phyloP scores from a whole-genome alignment of 129 eudicot species.

The Flaveria ramosissima region DNA sequence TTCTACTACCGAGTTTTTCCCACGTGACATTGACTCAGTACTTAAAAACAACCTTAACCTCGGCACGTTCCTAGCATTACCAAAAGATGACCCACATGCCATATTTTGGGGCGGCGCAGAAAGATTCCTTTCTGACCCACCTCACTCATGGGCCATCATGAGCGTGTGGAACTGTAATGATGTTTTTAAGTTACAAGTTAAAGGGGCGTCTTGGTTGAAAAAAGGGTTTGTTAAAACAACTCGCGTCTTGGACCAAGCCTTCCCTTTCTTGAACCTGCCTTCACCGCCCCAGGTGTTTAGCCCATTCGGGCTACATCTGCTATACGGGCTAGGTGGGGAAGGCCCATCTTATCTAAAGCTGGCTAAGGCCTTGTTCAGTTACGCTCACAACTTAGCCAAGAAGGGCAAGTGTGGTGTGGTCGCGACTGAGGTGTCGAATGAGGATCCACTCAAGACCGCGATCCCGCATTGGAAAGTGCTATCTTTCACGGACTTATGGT shows the following conservation, averaged over 20 bases:
- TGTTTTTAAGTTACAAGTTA: conserved; percentile 68
- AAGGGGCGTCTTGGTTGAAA: conserved; percentile 72
- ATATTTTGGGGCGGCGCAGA: conserved; percentile 55
- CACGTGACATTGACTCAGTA: conserved; percentile 80
- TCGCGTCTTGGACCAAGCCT: conserved; percentile 70
- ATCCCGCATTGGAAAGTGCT: conserved; percentile 89
- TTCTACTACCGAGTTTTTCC: conserved; percentile 91
- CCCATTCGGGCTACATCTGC: conserved; percentile 89
- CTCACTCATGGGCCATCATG: conserved; percentile 85
- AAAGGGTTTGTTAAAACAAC: conserved; percentile 61
- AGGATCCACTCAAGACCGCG: conserved; percentile 68
- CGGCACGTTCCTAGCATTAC: conserved; percentile 82
- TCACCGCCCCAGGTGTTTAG: conserved; percentile 78
- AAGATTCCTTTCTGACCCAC: conserved; percentile 53
- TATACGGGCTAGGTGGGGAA: conserved; percentile 90
- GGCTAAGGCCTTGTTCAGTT: conserved; percentile 57
- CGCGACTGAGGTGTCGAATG: conserved; percentile 80
- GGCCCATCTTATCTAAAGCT: conserved; percentile 64
- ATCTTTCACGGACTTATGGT: conserved; percentile 89
- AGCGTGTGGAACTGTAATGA: conserved; percentile 92
- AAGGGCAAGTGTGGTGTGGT: conserved; percentile 78
- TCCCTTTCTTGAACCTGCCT: conserved; percentile 74
- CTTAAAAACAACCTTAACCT: conserved; percentile 65
- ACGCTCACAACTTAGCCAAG: conserved; percentile 80
- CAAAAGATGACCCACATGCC: conserved; percentile 36